These are phyloP conservation scores for Sedum album DNA, from an alignment of 164 flowering plant genomes.

Conservation along the genomic window DNA sequence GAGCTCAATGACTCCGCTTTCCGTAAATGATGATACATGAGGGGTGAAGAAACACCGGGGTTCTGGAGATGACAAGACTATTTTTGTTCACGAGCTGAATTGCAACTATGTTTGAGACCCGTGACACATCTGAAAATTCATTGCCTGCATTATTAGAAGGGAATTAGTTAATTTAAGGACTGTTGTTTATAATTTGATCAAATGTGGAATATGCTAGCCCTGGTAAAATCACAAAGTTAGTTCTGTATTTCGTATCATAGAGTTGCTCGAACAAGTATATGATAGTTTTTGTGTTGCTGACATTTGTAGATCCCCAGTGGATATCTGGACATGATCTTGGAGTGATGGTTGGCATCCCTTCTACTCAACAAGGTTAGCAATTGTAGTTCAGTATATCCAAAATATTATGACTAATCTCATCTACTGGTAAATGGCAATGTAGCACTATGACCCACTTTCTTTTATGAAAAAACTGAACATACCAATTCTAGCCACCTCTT, in stretches of 20 bases:
- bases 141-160: too few relatives aligned
- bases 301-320: not conserved
- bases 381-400: not conserved
- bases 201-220: too few relatives aligned
- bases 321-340: not conserved
- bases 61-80: too few relatives aligned
- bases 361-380: not conserved
- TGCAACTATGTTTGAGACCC: too few relatives aligned
- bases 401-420: not conserved
- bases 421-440: not conserved
- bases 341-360: not conserved
- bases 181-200: too few relatives aligned
- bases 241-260: too few relatives aligned
- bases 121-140: too few relatives aligned
- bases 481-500: not conserved
- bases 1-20: conserved; percentile 31
- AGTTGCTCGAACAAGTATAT: too few relatives aligned
- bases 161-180: too few relatives aligned
- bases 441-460: not conserved
- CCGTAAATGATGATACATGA: conserved; percentile 11
- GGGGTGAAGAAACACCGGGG: not conserved
- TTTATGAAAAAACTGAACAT: not conserved
- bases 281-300: too few relatives aligned
- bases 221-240: too few relatives aligned
- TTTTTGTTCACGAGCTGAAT: too few relatives aligned